A percentile compares a stretch with the other conserved stretches of the same genome.
These are phyloP conservation scores for Pestalotiopsis sp. DNA, from an alignment of 2,329 filamentous ascomycete genomes.

Conservation along the genomic window DNA sequence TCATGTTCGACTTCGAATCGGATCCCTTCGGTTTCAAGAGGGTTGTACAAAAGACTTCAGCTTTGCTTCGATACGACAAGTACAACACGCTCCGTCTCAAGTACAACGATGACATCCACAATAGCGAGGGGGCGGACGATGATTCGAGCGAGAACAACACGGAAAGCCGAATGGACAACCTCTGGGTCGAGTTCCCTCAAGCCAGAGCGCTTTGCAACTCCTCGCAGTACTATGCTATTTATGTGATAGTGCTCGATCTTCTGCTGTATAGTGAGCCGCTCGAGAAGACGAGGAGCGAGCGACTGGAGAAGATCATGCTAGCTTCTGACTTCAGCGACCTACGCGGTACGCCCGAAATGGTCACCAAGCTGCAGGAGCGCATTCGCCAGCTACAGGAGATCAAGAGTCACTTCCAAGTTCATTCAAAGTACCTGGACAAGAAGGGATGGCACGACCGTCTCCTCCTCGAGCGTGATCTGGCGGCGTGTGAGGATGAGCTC, in stretches of 20 bases:
- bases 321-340: slow-evolving; percentile 98
- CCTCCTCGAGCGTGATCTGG: slow-evolving; percentile 84
- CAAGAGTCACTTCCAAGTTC: slow-evolving; percentile 93
- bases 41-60: slow-evolving; percentile 95
- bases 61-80: slow-evolving; percentile 93
- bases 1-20: slow-evolving; percentile 94
- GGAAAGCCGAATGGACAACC: slow-evolving; percentile 88
- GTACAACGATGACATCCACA: slow-evolving; percentile 91
- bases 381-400: slow-evolving; percentile 95
- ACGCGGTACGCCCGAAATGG: slow-evolving; percentile 89
- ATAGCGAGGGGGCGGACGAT: slow-evolving; percentile 59
- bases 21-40: slow-evolving; percentile 98
- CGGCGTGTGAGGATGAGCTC: slow-evolving; percentile 90
- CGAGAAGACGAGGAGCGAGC: slow-evolving; percentile 95
- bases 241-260: slow-evolving; percentile 95
- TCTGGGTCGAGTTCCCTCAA: slow-evolving; percentile 96
- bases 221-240: slow-evolving; percentile 95
- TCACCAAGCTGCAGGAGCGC: slow-evolving; percentile 85
- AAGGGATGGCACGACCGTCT: slow-evolving; percentile 91
- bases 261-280: slow-evolving; percentile 94
- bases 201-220: slow-evolving; percentile 96
- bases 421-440: slow-evolving; percentile 83
- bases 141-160: slow-evolving; percentile 53
- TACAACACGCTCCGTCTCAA: slow-evolving; percentile 97
- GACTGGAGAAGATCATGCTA: slow-evolving; percentile 97